These are phyloP conservation scores for Penicillium expansum DNA, from an alignment of 2,329 filamentous ascomycete species.

Conservation along the genomic window DNA sequence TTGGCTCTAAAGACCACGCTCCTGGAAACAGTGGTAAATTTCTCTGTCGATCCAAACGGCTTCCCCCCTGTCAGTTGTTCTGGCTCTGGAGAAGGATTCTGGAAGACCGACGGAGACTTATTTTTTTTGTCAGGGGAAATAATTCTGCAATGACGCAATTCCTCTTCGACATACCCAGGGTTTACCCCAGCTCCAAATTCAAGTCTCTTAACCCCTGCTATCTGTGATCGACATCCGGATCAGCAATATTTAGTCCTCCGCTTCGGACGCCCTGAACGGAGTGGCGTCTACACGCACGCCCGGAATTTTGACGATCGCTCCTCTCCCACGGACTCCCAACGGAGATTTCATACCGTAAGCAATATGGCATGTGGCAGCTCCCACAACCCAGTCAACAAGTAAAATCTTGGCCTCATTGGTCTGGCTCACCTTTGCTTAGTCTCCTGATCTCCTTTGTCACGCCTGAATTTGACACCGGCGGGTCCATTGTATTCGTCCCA, in stretches of 20 bases:
- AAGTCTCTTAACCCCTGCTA: not conserved
- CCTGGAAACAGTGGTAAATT: not conserved
- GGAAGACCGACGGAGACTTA: not conserved
- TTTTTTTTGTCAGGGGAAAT: not conserved
- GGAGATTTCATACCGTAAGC: not conserved
- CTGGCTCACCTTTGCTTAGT: not conserved
- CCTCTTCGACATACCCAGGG: not conserved
- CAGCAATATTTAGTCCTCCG: not conserved
- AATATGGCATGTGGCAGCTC: not conserved
- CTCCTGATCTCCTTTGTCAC: not conserved
- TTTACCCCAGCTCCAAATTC: not conserved
- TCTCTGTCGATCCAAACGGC: not conserved
- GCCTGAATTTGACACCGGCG: not conserved
- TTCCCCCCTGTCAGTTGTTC: not conserved
- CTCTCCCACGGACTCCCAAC: not conserved
- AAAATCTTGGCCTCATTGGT: too few species aligned
- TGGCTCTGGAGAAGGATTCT: not conserved
- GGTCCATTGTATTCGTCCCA: conserved; percentile 1
- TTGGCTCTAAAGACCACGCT: not conserved
- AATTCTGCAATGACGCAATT: not conserved
- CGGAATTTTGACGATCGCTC: too few species aligned
- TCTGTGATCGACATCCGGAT: not conserved
- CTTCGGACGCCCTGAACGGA: too few species aligned
- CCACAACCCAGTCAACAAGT: not conserved
- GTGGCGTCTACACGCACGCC: too few species aligned